Base-by-base conservation (phyloP, 2,329 filamentous ascomycete genomes). In the Scortechinia acanthostroma region DNA sequence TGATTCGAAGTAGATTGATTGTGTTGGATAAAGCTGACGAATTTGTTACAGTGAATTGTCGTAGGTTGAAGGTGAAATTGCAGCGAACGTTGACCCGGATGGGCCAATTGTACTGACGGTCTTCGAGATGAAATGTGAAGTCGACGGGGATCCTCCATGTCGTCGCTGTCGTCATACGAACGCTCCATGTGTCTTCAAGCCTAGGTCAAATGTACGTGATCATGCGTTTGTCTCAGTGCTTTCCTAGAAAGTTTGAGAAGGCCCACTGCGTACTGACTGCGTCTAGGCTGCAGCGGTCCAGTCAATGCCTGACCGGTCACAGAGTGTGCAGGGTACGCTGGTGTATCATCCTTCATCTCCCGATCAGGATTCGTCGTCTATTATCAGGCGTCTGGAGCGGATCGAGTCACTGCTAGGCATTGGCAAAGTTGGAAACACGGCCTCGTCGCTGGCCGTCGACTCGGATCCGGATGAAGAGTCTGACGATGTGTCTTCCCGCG, bases 1-100 rank as follows among this genome's bases (percentile, higher is more conserved):
- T n/a, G n/a, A n/a, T n/a, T n/a, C n/a, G n/a, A n/a, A n/a, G n/a
- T n/a, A n/a, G n/a, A n/a, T n/a, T n/a, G n/a, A n/a, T n/a, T n/a
- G n/a, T n/a, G n/a, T n/a, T n/a, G n/a, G 25, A 10, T 30, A 30
- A 30, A 10, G 47, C 53, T 42, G 14, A 13, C 28, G n/a, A 22
- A n/a, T n/a, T n/a, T n/a, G n/a, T n/a, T n/a, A n/a, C n/a, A 58
- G 56, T 58, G 48, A 57, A 58, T 47, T 59, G 56, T 43, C 53
- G 55, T 43, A 52, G 56, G 49, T 47, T 58, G 21, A 58, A 58
- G 56, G 55, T 52, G 30, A 21, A 42, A 16, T 23, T 15, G 17
- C 14, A 22, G 10, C 43, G 22, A 15, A 16, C 10, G 10, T 10
- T 30, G n/a, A n/a, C 10, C 10, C 10, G 10, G n/a, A 30, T n/a